A percentile compares a stretch with the other conserved stretches of the same genome.
Evolutionary conservation across 345 rosid genomes (phyloP).

Genomic region (Populus simonii): DNA sequence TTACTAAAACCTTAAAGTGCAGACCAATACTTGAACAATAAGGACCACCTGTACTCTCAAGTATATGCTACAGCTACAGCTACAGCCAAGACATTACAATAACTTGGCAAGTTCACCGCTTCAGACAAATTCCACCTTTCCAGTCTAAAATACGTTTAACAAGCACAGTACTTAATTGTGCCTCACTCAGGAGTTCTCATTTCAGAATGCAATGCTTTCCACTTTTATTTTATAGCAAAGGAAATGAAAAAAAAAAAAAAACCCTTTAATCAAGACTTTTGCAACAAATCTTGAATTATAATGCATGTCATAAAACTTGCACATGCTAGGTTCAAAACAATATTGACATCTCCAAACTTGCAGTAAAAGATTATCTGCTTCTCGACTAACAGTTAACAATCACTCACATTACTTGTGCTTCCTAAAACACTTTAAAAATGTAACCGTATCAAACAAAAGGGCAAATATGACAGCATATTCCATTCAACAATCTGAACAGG

Average conservation of each 20-base stretch:
- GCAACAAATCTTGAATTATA: neutral
- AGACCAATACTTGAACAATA: neutral
- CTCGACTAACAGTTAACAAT: neutral
- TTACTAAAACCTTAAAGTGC: constrained; percentile 10
- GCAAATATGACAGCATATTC: neutral
- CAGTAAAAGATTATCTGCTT: neutral
- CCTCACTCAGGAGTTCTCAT: neutral
- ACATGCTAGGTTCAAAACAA: neutral
- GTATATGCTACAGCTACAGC: neutral
- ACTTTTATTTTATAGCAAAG: neutral
- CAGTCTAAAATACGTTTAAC: neutral
- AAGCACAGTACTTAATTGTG: neutral
- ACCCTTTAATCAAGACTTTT: neutral
- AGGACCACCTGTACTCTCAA: neutral
- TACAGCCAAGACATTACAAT: neutral
- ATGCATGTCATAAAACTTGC: neutral
- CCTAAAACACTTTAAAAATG: neutral
- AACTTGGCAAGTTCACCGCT: neutral
- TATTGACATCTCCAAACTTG: neutral
- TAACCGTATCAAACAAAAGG: neutral
- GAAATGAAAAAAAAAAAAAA: neutral
- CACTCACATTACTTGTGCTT: neutral
- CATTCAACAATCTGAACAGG: neutral
- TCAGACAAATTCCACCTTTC: neutral
- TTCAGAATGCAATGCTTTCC: neutral